phyloP scores from a whole-genome alignment of 257 asterid genomes.

The Solanum piurae region DNA sequence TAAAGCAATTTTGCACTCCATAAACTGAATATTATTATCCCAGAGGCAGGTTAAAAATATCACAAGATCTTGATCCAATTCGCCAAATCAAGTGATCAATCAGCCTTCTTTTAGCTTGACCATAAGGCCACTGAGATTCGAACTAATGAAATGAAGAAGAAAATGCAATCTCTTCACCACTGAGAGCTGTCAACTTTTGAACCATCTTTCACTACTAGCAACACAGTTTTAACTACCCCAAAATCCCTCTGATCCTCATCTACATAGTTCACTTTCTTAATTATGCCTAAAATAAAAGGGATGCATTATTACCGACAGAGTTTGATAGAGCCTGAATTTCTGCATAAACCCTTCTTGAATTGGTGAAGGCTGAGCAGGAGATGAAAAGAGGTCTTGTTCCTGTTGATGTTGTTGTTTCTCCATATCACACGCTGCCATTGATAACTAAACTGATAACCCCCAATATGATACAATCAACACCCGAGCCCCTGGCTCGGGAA shows the following conservation, averaged over 20 bases:
- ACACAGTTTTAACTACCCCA: neutral
- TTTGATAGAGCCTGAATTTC: conserved; percentile 88
- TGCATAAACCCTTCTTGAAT: conserved; percentile 58
- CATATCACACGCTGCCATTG: conserved; percentile 34
- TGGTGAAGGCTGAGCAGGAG: conserved; percentile 17
- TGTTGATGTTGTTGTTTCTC: conserved; percentile 4
- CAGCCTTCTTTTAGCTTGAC: neutral
- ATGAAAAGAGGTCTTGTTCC: conserved; percentile 22
- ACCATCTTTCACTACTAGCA: neutral
- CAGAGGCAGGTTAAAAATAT: neutral
- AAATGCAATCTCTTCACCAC: neutral
- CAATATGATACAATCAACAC: conserved; percentile 16
- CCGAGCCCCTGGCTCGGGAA: conserved; percentile 96
- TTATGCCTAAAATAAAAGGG: neutral
- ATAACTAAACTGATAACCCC: conserved; percentile 4
- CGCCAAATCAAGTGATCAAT: neutral
- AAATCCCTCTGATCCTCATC: neutral
- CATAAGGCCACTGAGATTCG: neutral
- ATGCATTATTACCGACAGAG: conserved; percentile 57
- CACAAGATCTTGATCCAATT: neutral
- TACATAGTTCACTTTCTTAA: neutral
- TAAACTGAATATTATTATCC: neutral
- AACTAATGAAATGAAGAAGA: neutral
- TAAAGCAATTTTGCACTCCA: too few species aligned
- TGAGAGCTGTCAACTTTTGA: neutral